Evolutionary conservation across 106 monocot genomes (phyloP), one percentile per base, ranked within the genome.

Genomic region (Dioscorea alata): DNA sequence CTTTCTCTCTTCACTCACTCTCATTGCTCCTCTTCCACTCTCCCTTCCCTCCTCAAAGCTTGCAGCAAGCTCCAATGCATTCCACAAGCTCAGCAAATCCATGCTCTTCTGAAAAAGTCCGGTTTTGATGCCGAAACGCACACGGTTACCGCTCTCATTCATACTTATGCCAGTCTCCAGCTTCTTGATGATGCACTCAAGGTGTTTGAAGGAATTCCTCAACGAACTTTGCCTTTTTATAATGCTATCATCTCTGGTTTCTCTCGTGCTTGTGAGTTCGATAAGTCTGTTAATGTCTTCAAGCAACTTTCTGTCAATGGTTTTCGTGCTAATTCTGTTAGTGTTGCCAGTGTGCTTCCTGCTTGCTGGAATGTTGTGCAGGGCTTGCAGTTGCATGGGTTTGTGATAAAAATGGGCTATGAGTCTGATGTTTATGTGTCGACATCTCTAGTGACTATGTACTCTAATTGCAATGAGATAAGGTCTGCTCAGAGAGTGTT

Each of bases 361-460:
- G 74, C 74, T 4, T 79, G 74, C 68, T 20, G 33, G 50, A 60
- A 34, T 6, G 23, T 63, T 0, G 61, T 67, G 71, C 63, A 71
- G 24, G 83, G 75, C 15, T 48, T 25, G n/a, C 75, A 75, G 51
- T 33, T 83, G 50, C 83, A 83, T 57, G 78, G 75, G 4, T 19
- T 71, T 23, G 65, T 68, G 14, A 22, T 71, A 14, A 79, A 79
- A 35, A 15, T 66, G 23, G 83, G 79, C 42, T 33, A 69, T 54
- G 68, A 77, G 24, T 50, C 13, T 2, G 77, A 82, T 62, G 65
- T 17, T 2, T 77, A 67, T 28, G 77, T 77, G 59, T 65, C 71
- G 1, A 83, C 83, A 5, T 65, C 79, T 2, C 50, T 82, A 4
- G 13, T 75, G 51, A 79, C 78, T 33, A 79, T 79, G 83, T 83